Base-by-base conservation (phyloP, 1,139 yeast species). In the Pichia sp. region DNA sequence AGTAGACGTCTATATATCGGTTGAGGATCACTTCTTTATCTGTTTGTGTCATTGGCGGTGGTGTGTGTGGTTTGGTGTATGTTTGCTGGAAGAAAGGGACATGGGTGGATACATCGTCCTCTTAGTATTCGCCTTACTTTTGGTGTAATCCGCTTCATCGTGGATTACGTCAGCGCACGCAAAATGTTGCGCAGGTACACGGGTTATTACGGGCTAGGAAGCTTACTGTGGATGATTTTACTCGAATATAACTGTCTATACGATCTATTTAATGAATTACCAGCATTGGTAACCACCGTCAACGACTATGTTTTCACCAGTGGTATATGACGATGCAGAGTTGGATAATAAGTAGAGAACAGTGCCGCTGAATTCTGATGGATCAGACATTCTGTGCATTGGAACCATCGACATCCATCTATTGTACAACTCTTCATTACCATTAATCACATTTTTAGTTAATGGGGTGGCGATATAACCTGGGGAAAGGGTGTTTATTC, bases 221-320 rank as follows among this genome's bases (percentile, higher is more conserved):
- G n/a, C n/a, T n/a, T n/a, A n/a, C n/a, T n/a, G n/a, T n/a, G n/a
- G n/a, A n/a, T n/a, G n/a, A n/a, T n/a, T n/a, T n/a, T n/a, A n/a
- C n/a, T n/a, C n/a, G n/a, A n/a, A n/a, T n/a, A n/a, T n/a, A n/a
- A n/a, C n/a, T n/a, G n/a, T n/a, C n/a, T n/a, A n/a, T n/a, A n/a
- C n/a, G n/a, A n/a, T n/a, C n/a, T n/a, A n/a, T n/a, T n/a, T n/a
- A n/a, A n/a, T n/a, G n/a, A n/a, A 12, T 55, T 62, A 78, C 79
- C 81, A 76, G 50, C 79, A 71, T 50, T 76, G 74, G 73, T 86
- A 87, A 44, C 96, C 96, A 58, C 96, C 96, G 61, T 88, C 96
- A 47, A 88, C 95, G 55, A 85, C 72, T 57, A 88, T 69, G 67
- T 88, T 89, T 59, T 85, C 79, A 56, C 96, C 96, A n/a, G 94